phyloP scores from a whole-genome alignment of 2,329 filamentous ascomycete genomes.

The Fonsecaea nubica region DNA sequence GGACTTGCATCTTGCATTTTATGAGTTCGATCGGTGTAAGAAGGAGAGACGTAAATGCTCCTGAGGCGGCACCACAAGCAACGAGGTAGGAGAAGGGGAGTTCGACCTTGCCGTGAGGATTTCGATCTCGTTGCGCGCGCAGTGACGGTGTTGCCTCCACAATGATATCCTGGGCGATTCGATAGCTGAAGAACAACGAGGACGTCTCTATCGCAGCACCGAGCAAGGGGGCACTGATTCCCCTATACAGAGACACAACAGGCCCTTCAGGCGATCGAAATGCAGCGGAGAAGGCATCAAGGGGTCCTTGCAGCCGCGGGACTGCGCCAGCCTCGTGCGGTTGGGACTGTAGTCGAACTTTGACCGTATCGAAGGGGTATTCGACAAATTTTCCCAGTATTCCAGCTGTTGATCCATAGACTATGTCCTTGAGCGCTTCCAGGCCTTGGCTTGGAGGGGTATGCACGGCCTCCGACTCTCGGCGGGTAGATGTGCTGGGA shows the following conservation, averaged over 20 bases:
- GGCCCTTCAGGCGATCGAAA: constrained; percentile 81
- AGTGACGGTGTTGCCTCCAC: constrained; percentile 67
- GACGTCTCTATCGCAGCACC: constrained; percentile 93
- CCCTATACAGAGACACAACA: constrained; percentile 80
- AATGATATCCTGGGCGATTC: constrained; percentile 67
- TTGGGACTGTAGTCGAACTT: constrained; percentile 96
- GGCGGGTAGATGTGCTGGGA: constrained; percentile 8
- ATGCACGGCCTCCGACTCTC: constrained; percentile 20
- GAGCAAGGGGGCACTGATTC: constrained; percentile 87
- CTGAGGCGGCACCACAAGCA: constrained; percentile 82
- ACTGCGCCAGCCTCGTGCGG: constrained; percentile 70
- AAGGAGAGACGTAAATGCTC: constrained; percentile 85
- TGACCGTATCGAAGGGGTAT: constrained; percentile 98
- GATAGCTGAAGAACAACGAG: constrained; percentile 90
- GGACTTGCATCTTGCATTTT: constrained; percentile 98
- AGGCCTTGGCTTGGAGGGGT: constrained; percentile 54
- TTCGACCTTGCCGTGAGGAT: constrained; percentile 45
- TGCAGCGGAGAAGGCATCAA: constrained; percentile 82
- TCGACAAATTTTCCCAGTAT: constrained; percentile 95
- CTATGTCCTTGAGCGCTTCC: constrained; percentile 82
- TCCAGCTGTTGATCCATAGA: constrained; percentile 86
- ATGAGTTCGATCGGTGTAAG: constrained; percentile 95
- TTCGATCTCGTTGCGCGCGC: constrained; percentile 37
- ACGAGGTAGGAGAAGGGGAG: constrained; percentile 78
- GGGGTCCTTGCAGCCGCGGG: constrained; percentile 63